Evolutionary conservation across 305 asterid species (phyloP).

Genomic region (Solanum hybrid): DNA sequence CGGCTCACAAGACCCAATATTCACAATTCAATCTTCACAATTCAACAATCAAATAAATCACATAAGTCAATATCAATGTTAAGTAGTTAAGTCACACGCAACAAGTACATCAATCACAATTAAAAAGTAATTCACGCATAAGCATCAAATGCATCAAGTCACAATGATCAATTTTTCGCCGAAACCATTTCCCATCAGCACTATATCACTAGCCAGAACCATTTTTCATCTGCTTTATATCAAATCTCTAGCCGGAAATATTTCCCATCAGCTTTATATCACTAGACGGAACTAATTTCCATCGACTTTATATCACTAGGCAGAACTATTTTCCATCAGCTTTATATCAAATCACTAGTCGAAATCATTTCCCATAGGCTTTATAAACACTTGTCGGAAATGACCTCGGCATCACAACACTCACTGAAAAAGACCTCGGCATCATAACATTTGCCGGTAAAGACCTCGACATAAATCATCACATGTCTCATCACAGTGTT

Average conservation of each 20-base stretch:
- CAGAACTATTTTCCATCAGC: background rate
- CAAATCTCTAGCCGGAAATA: fast-evolving
- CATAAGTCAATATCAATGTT: background rate
- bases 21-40: background rate
- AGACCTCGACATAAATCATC: background rate
- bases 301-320: background rate
- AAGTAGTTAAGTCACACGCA: background rate
- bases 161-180: background rate
- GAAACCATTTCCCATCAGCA: background rate
- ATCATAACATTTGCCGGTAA: no score
- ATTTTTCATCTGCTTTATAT: no score
- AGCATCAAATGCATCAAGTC: background rate
- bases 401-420: background rate
- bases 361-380: background rate
- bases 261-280: background rate
- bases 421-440: no score
- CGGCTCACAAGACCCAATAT: background rate
- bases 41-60: background rate
- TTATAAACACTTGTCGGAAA: background rate
- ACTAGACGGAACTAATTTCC: no score
- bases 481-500: background rate
- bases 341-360: background rate
- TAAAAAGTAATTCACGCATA: no score
- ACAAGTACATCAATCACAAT: background rate
- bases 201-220: no score